Evolutionary conservation across 768 basidiomycete species (phyloP).

Genomic region (Agaricus blazei): DNA sequence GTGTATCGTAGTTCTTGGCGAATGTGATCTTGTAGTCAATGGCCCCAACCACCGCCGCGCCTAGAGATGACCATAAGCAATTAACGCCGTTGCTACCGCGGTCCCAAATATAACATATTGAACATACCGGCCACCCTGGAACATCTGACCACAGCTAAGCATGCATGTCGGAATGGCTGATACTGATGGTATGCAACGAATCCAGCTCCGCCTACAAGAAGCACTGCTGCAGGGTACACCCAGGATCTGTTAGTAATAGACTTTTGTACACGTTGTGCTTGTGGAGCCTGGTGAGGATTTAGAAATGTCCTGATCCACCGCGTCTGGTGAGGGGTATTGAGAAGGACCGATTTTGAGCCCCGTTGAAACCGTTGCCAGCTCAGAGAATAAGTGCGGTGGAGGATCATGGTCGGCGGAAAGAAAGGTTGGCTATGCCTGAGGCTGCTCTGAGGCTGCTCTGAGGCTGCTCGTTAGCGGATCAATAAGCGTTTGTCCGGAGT

Average conservation of each 20-base stretch:
- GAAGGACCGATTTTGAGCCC: neutral
- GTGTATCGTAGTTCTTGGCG: slow-evolving; percentile 42
- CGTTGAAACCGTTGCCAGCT: slow-evolving; percentile 6
- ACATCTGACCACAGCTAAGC: slow-evolving; percentile 73
- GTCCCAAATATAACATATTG: neutral
- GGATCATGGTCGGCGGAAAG: slow-evolving; percentile 4
- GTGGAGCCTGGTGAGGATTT: neutral
- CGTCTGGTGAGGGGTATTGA: neutral
- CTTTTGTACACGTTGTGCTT: neutral
- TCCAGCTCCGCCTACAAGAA: slow-evolving; percentile 30
- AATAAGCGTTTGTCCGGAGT: neutral
- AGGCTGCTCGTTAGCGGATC: neutral
- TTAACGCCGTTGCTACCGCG: neutral
- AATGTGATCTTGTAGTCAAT: slow-evolving; percentile 74
- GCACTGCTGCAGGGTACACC: slow-evolving; percentile 32
- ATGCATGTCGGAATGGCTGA: slow-evolving; percentile 70
- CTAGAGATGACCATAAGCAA: slow-evolving; percentile 27
- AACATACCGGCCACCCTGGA: slow-evolving; percentile 64
- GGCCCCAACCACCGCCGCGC: slow-evolving; percentile 56
- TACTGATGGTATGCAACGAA: slow-evolving; percentile 59
- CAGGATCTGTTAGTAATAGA: slow-evolving; percentile 16
- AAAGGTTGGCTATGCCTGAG: too few species aligned
- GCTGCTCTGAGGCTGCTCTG: too few species aligned
- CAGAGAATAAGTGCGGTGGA: neutral
- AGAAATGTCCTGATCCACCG: slow-evolving; percentile 4